Conservation (phyloP, 23 red algal genomes). For the Gracilaria gracilis region DNA sequence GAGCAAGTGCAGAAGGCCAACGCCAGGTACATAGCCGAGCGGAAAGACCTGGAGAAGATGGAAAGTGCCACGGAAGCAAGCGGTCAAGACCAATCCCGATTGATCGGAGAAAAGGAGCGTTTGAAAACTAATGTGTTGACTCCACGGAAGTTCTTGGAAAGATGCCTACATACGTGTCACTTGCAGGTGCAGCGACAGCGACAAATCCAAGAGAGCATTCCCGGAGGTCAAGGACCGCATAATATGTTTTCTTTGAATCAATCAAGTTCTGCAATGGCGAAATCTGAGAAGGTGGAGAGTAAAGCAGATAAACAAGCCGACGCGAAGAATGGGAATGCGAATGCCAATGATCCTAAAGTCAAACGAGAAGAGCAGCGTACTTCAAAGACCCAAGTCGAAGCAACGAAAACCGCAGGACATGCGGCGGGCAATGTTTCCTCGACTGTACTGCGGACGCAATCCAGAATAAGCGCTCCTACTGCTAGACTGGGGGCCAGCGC, state of each 20-base stretch:
- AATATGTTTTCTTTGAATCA: not conserved
- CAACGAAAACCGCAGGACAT: not conserved
- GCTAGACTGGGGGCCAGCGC: not conserved
- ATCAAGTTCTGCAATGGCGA: not conserved
- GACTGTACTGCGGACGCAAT: not conserved
- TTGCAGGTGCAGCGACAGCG: slow-evolving; percentile 12
- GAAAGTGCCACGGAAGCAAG: slow-evolving; percentile 20
- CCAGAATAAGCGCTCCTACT: not conserved
- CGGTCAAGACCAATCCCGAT: slow-evolving; percentile 27
- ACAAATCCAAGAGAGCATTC: slow-evolving; percentile 26
- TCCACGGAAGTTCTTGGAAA: slow-evolving; percentile 5
- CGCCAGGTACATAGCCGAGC: not conserved
- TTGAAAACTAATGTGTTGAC: slow-evolving; percentile 4
- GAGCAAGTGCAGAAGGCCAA: slow-evolving; percentile 29
- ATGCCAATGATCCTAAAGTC: not conserved
- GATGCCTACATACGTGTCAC: not conserved
- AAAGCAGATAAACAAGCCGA: not conserved
- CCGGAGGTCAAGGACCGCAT: not conserved
- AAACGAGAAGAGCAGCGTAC: not conserved
- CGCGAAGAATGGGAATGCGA: not conserved
- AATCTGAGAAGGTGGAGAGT: not conserved
- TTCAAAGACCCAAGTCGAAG: not conserved
- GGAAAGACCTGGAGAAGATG: slow-evolving; percentile 21
- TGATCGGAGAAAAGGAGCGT: slow-evolving; percentile 23
- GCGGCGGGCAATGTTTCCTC: not conserved